Conservation (phyloP, 2,329 filamentous ascomycete species). For the Aspergillus amoenus region DNA sequence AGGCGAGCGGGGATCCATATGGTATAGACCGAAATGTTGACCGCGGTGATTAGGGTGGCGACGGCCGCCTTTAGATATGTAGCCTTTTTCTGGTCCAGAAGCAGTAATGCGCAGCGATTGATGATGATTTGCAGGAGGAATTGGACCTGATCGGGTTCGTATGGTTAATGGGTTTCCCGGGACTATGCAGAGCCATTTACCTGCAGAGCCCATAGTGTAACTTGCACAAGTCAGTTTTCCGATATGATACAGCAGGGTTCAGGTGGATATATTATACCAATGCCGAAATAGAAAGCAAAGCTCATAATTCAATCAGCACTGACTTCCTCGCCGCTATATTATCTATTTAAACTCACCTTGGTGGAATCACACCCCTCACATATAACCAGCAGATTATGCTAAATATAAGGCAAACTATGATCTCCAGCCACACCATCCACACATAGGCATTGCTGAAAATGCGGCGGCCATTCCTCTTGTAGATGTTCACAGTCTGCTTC, state of each 20-base stretch:
- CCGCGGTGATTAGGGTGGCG: background rate
- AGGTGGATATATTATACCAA: background rate
- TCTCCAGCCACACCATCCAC: background rate
- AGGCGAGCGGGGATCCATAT: background rate
- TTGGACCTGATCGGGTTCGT: background rate
- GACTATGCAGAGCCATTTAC: background rate
- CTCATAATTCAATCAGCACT: background rate
- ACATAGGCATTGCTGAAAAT: background rate
- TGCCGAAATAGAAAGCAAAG: background rate
- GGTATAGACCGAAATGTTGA: background rate
- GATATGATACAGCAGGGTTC: background rate
- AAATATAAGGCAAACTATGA: background rate
- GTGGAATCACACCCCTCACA: background rate
- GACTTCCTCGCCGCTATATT: background rate
- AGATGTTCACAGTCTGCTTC: background rate
- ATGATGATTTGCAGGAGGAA: background rate
- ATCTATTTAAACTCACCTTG: background rate
- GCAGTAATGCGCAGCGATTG: background rate
- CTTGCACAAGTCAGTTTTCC: background rate
- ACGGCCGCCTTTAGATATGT: background rate
- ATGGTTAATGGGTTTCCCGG: background rate
- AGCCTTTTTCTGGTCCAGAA: background rate
- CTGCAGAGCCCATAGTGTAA: background rate
- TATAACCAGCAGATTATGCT: background rate
- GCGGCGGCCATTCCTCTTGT: background rate